Percentiles rank a stretch among this genome's conserved stretches.
Evolutionary conservation across 2,329 filamentous ascomycete genomes (phyloP).

Genomic region (Sordariomycetes sp.): DNA sequence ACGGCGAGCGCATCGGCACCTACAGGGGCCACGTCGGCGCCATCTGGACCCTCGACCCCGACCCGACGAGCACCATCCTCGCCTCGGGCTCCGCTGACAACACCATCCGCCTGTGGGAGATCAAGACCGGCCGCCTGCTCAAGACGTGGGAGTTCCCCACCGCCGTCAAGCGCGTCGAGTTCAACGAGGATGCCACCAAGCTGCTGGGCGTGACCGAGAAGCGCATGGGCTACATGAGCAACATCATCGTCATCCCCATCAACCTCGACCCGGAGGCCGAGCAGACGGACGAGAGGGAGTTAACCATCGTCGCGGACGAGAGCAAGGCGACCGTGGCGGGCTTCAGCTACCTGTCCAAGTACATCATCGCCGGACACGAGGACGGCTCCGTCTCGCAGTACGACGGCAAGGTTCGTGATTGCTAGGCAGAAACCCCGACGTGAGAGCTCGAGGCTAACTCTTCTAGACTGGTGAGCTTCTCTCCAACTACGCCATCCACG

Average conservation of each 20-base stretch:
- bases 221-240: slow-evolving; percentile 92
- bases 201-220: slow-evolving; percentile 95
- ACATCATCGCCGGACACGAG: slow-evolving; percentile 96
- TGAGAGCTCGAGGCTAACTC: background rate
- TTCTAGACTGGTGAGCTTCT: slow-evolving; percentile 4
- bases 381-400: slow-evolving; percentile 87
- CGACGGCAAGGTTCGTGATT: slow-evolving; percentile 64
- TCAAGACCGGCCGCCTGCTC: slow-evolving; percentile 82
- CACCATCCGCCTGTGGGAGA: slow-evolving; percentile 94
- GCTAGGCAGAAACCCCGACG: background rate
- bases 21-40: slow-evolving; percentile 96
- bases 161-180: slow-evolving; percentile 95
- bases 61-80: slow-evolving; percentile 83
- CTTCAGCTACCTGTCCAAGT: slow-evolving; percentile 89
- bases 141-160: slow-evolving; percentile 98
- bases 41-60: slow-evolving; percentile 96
- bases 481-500: slow-evolving; percentile 51
- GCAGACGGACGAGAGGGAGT: slow-evolving; percentile 70
- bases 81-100: slow-evolving; percentile 96
- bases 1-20: slow-evolving; percentile 93
- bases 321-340: slow-evolving; percentile 96
- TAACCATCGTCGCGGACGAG: slow-evolving; percentile 88
- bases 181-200: slow-evolving; percentile 85
- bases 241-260: slow-evolving; percentile 89
- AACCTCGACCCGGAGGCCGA: slow-evolving; percentile 70